Percentiles rank a stretch among this genome's conserved stretches.
Evolutionary conservation across 129 eudicot genomes (phyloP).

Genomic region (Arctium minus): DNA sequence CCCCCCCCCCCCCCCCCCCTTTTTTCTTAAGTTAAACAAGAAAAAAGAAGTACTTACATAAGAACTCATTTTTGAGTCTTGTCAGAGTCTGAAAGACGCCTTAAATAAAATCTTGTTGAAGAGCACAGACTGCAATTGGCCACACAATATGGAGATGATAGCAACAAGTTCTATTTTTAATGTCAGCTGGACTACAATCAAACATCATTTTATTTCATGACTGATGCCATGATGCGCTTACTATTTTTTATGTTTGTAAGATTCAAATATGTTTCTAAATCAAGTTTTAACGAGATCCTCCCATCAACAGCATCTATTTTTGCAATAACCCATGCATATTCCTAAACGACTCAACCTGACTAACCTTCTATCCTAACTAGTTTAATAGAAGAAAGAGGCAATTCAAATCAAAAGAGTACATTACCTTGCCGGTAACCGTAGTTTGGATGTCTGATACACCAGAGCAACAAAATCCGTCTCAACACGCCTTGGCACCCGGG

Average conservation of each 20-base stretch:
- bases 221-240: neutral
- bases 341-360: neutral
- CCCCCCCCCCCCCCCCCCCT: neutral
- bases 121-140: neutral
- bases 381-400: neutral
- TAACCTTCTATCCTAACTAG: neutral
- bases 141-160: neutral
- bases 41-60: no score
- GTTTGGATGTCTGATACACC: slow-evolving; percentile 95
- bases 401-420: neutral
- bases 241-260: neutral
- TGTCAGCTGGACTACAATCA: neutral
- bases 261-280: neutral
- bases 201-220: neutral
- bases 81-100: neutral
- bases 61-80: neutral
- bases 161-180: neutral
- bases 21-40: neutral
- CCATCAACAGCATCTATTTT: neutral
- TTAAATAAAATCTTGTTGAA: neutral
- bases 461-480: slow-evolving; percentile 73
- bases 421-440: slow-evolving; percentile 96
- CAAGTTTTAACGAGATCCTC: neutral
- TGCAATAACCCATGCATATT: neutral
- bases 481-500: slow-evolving; percentile 78